Evolutionary conservation across 129 eudicot genomes (phyloP), one percentile per base, ranked within the genome.

Genomic region (sunflower (Helianthus annuus)): DNA sequence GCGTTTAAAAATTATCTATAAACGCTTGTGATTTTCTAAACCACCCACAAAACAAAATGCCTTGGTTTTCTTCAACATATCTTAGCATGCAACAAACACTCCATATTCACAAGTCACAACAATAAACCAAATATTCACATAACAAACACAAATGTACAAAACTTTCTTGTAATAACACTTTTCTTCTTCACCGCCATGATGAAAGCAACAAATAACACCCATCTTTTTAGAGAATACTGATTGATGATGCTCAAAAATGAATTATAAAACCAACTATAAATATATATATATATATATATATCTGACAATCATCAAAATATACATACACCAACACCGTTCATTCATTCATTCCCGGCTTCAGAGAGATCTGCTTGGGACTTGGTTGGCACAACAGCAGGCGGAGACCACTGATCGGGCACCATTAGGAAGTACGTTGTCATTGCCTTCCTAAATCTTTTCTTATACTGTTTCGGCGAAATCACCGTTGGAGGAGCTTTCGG

Each of bases 351-450:
- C 40, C 69, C 60, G 60, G 75, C 71, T 68, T 90, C 96, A 10
- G 57, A 42, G n/a, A 82, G 71, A 77, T 89, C 90, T 4, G 81
- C 68, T 71, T 86, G 89, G 5, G 98, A 92, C 82, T 71, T 81
- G 72, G 86, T 86, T 39, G 94, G 91, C 66, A 86, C 39, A 7
- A 88, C 72, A 51, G 88, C 83, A 11, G 89, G 94, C 32, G 99
- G 99, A 22, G 99, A 86, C 99, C 97, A 95, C 12, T 90, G 97
- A 85, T 95, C 99, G 0, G 99, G 99, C 57, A 95, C 97, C 97
- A 90, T 90, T 66, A 95, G 81, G 71, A 95, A 95, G 65, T 95
- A 95, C 14, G 96, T 83, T 0, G 97, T 88, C 99, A 95, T 95
- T 57, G 99, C 99, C 76, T 95, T 95, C 79, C 99, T 69, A 83